These are phyloP conservation scores for Coemansia sp. DNA, from an alignment of 192 early-diverging fungal genomes.

Conservation along the genomic window DNA sequence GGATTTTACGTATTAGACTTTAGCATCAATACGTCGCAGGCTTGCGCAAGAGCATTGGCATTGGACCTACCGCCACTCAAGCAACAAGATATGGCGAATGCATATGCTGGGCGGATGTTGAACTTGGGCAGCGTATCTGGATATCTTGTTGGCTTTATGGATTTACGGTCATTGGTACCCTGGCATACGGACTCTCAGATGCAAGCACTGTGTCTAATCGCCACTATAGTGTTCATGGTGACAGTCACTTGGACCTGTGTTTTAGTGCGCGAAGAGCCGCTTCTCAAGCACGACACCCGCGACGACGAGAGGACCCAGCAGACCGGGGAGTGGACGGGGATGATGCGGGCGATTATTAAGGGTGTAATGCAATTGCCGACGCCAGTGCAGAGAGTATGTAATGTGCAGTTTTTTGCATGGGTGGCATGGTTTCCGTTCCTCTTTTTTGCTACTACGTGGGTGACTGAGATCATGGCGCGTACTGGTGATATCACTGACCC, in stretches of 20 bases:
- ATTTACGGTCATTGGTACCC: constrained; percentile 70
- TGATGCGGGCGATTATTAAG: constrained; percentile 26
- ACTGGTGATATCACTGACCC: constrained; percentile 32
- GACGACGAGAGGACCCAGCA: neutral
- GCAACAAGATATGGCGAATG: constrained; percentile 84
- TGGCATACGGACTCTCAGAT: constrained; percentile 74
- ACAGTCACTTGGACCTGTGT: constrained; percentile 71
- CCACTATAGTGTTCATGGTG: constrained; percentile 66
- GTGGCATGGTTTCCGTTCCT: constrained; percentile 98
- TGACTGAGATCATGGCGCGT: constrained; percentile 46
- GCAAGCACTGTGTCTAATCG: constrained; percentile 79
- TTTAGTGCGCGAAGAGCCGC: constrained; percentile 58
- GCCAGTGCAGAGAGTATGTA: constrained; percentile 81
- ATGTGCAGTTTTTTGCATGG: constrained; percentile 95
- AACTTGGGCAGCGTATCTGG: constrained; percentile 85
- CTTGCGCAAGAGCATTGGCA: constrained; percentile 81
- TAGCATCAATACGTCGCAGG: constrained; percentile 88
- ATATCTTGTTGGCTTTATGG: constrained; percentile 84
- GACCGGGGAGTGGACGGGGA: constrained; percentile 27
- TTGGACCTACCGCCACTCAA: constrained; percentile 79
- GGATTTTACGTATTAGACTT: constrained; percentile 94
- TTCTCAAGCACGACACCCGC: neutral
- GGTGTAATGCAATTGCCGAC: constrained; percentile 61
- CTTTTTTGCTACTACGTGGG: constrained; percentile 76
- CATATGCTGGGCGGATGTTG: constrained; percentile 86